Conservation (phyloP, 1,284 basidiomycete genomes). For the Phylloboletellus chloephorus region DNA sequence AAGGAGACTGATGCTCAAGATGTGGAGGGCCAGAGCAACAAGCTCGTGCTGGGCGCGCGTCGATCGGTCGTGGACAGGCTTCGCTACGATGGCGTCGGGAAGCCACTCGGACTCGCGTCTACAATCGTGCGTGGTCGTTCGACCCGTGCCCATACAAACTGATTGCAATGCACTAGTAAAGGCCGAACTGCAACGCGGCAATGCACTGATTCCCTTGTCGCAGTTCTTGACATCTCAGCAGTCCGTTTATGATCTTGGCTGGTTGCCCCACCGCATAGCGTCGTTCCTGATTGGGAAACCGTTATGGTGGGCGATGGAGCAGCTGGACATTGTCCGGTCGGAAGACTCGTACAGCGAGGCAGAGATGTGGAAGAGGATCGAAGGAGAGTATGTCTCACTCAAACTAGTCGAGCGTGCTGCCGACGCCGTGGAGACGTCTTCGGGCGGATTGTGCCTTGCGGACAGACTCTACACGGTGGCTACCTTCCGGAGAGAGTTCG, state of each 20-base stretch:
- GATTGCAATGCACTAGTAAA: slow-evolving; percentile 42
- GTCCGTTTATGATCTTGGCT: slow-evolving; percentile 67
- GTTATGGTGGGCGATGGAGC: slow-evolving; percentile 81
- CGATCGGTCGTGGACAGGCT: slow-evolving; percentile 56
- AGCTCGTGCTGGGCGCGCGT: slow-evolving; percentile 63
- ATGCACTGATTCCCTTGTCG: slow-evolving; percentile 45
- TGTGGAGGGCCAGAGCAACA: slow-evolving; percentile 33
- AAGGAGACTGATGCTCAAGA: slow-evolving; percentile 18
- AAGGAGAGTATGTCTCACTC: slow-evolving; percentile 75
- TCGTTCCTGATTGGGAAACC: slow-evolving; percentile 72
- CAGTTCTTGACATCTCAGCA: slow-evolving; percentile 55
- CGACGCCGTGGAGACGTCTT: slow-evolving; percentile 49
- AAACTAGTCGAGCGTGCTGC: slow-evolving; percentile 62
- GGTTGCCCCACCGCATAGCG: slow-evolving; percentile 62
- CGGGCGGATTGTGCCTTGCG: slow-evolving; percentile 52
- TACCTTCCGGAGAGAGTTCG: slow-evolving; percentile 60
- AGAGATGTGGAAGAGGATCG: slow-evolving; percentile 57
- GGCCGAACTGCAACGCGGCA: slow-evolving; percentile 54
- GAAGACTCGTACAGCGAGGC: slow-evolving; percentile 55
- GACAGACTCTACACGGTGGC: slow-evolving; percentile 61
- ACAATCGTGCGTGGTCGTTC: slow-evolving; percentile 55
- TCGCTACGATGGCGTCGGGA: slow-evolving; percentile 64
- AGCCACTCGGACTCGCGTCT: slow-evolving; percentile 76
- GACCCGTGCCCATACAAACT: slow-evolving; percentile 11
- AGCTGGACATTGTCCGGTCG: slow-evolving; percentile 64